Evolutionary conservation across 2,329 filamentous ascomycete species (phyloP), one percentile per base, ranked within the genome.

Genomic region (Penicillium polonicum): DNA sequence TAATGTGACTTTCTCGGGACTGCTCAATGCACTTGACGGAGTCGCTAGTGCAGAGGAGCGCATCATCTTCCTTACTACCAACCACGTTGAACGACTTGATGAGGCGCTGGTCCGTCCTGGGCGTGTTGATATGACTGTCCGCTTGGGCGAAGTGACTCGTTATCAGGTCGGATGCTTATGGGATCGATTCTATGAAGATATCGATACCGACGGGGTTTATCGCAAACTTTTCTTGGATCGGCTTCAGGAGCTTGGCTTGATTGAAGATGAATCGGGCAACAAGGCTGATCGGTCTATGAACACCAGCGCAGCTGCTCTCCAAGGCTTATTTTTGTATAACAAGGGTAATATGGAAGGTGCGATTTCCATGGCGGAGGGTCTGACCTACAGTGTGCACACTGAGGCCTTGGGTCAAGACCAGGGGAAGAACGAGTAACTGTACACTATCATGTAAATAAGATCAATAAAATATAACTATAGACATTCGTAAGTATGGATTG

Each of bases 31-130:
- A 0, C 75, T 93, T 15, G 94, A 99, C 62, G 94, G 94, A 1
- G 86, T 97, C n/a, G 92, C 92, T 7, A 95, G 92, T 51, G 91
- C 92, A 13, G 94, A 97, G 72, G 93, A 97, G 78, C 85, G 94
- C 52, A 90, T 99, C 61, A 87, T 95, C 1, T 96, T 99, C 74
- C 81, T 96, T 61, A 99, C 94, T 2, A 96, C 93, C 21, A 99
- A 99, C 70, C 91, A 97, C 70, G 86, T 96, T 38, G 92, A 97
- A 64, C 84, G 91, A 41, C 83, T 97, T 2, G 92, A 97, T 69
- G 88, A 91, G 60, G 94, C 94, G 4, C 78, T 99, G 42, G 91
- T 97, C 48, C 84, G 94, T 25, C 94, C 94, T 0, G 94, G 94
- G 0, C 85, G 94, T 48, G 92, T 99, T 0, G 94, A 99, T 74